phyloP scores from a whole-genome alignment of 148 eudicot species.

The Camellia granthamiana region DNA sequence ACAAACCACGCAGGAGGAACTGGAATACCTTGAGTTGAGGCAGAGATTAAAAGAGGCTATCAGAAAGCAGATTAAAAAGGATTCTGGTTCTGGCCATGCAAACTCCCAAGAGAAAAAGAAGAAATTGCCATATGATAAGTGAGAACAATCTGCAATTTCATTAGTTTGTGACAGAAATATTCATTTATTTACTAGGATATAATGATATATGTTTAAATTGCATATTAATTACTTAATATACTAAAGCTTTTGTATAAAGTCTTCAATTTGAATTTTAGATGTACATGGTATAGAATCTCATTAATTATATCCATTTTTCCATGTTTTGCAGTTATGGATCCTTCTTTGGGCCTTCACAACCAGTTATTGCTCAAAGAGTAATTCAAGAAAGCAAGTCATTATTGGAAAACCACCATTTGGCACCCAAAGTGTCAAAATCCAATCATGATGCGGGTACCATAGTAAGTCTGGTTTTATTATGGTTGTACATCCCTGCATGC shows the following conservation, averaged over 20 bases:
- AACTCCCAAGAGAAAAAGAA: conserved; percentile 42
- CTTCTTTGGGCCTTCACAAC: conserved; percentile 90
- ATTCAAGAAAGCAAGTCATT: conserved; percentile 87
- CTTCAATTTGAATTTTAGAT: background rate
- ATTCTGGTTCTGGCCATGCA: conserved; percentile 42
- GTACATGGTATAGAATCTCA: background rate
- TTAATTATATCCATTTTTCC: background rate
- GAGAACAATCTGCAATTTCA: conserved; percentile 15
- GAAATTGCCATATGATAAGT: conserved; percentile 51
- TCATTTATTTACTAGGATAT: background rate
- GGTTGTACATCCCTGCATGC: background rate
- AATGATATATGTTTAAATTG: background rate
- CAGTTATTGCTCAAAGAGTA: conserved; percentile 87
- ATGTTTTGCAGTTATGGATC: conserved; percentile 72
- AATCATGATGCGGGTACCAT: conserved; percentile 46
- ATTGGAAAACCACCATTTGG: conserved; percentile 72
- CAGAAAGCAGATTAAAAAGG: conserved; percentile 58
- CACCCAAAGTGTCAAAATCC: conserved; percentile 43
- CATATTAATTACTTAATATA: background rate
- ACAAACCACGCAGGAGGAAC: conserved; percentile 54
- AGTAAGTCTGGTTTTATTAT: background rate
- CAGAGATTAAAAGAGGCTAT: conserved; percentile 57
- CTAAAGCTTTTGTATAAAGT: background rate
- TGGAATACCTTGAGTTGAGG: conserved; percentile 65
- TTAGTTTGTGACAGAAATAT: background rate